Base-by-base conservation (phyloP, 352 stramenopile genomes). In the Phytophthora ohioensis region DNA sequence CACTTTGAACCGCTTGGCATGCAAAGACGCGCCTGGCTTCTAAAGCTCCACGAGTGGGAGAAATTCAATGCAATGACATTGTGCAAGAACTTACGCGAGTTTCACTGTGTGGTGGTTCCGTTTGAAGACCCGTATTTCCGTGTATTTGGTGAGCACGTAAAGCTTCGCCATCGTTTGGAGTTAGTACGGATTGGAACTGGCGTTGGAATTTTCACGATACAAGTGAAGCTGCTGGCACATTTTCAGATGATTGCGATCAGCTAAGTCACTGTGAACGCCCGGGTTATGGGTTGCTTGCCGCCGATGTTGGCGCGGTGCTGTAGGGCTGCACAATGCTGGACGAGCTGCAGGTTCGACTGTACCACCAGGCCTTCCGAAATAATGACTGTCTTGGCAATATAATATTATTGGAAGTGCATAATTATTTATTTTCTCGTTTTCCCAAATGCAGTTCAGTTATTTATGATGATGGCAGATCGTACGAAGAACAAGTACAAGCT, bases 131-230 rank as follows among this genome's bases (percentile, higher is more conserved):
- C 69, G 6, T 79, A 77, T 59, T 81, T 84, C 43, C 63, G 68
- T 2, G 51, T 65, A 0, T 84, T 81, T 32, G 76, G 73, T 7
- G 62, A 73, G 10, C 30, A 76, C 42, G 11, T 36, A 1, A 84
- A 81, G 32, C 73, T 70, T 10, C 32, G 71, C 30, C 76, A 5
- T 62, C 72, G 2, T 76, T 84, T 32, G 55, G 54, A 3, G 58
- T 82, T 10, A 76, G 57, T 45, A 80, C 80, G 71, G 15, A 76
- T 13, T 82, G 77, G 74, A 45, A 71, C 38, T 84, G 73, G 73
- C 8, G 17, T 5, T 47, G 30, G 38, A 78, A 81, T 35, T 81
- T 81, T 38, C 13, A 43, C 2, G 52, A 73, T 4, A 64, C 32
- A 0, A 64, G 34, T 0, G 54, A 71, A 13, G 36, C 55, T 47